Evolutionary conservation across 139 green algal genomes (phyloP), one percentile per base, ranked within the genome.

Genomic region (Picochlorum costavermella): DNA sequence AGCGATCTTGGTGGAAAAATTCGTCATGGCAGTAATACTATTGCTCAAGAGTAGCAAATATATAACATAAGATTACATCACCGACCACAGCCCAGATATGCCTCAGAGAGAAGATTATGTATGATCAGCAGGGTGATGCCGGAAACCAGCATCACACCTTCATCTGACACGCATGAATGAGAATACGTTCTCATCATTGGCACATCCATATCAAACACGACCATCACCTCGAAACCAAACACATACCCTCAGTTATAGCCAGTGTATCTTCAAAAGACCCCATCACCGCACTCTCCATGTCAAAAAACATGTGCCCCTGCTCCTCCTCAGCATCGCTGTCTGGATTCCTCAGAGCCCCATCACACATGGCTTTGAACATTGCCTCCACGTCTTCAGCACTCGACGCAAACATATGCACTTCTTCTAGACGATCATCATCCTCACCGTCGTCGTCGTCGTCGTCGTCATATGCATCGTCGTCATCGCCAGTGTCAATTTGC

Each of bases 141-240:
- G 48, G 46, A 50, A 50, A 45, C 37, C 53, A 48, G 31, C 20
- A 65, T 26, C 20, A 23, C 28, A 49, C 20, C 56, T 14, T 78
- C 71, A 78, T 70, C 49, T 78, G 71, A 78, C 71, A 78, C 71
- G 71, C 71, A 78, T 78, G 71, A 78, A 78, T 78, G 33, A 69
- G 37, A 65, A 65, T 12, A 26, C 37, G 45, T 70, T 73, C 60
- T 78, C 71, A 78, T 78, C 71, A 67, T 11, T 50, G 61, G 56
- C 49, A 50, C 44, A 45, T 23, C 20, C 20, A 23, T 23, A 23
- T 23, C 20, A 23, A 23, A 23, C 20, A 23, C 20, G 20, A 23
- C 20, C 20, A 23, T 23, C 20, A 23, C 20, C 20, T 23, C 20
- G 20, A 23, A 23, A 23, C 20, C 20, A 23, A 23, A 23, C 20